Percentiles rank a stretch among this genome's conserved stretches.
Evolutionary conservation across 257 asterid genomes (phyloP).

Genomic region (Solanum pennellii): DNA sequence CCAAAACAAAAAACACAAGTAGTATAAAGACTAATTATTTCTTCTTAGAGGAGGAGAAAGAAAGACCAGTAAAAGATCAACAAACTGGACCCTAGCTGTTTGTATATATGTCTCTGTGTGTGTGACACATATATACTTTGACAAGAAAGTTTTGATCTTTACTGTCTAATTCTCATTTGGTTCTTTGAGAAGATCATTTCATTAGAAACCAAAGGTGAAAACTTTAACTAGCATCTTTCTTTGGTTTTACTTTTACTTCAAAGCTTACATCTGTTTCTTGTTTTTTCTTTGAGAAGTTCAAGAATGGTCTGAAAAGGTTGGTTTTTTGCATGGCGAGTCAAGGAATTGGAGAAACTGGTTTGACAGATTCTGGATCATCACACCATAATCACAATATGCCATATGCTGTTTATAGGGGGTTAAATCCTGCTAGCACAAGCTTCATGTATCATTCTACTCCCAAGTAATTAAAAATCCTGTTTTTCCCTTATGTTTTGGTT

Average conservation of each 20-base stretch:
- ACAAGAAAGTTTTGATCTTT: neutral
- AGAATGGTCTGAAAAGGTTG: slow-evolving; percentile 30
- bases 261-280: neutral
- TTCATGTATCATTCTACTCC: slow-evolving; percentile 35
- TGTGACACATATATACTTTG: slow-evolving; percentile 1
- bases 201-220: neutral
- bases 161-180: neutral
- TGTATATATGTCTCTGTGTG: slow-evolving; percentile 10
- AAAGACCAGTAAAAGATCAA: slow-evolving; percentile 9
- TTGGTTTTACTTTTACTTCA: neutral
- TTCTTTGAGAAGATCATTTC: neutral
- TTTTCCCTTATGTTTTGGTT: neutral
- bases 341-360: slow-evolving; percentile 28
- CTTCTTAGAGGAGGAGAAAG: slow-evolving; percentile 34
- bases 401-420: slow-evolving; percentile 42
- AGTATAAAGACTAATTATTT: slow-evolving; percentile 22
- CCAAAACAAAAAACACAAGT: slow-evolving; percentile 15
- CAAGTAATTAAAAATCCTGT: neutral
- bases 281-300: neutral
- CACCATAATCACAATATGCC: slow-evolving; percentile 34
- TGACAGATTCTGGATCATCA: slow-evolving; percentile 16
- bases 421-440: slow-evolving; percentile 34
- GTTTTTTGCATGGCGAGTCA: slow-evolving; percentile 63
- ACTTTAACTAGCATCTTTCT: neutral
- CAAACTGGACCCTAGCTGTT: slow-evolving; percentile 21